phyloP scores from a whole-genome alignment of 257 asterid species.

The Rauvolfia tetraphylla region DNA sequence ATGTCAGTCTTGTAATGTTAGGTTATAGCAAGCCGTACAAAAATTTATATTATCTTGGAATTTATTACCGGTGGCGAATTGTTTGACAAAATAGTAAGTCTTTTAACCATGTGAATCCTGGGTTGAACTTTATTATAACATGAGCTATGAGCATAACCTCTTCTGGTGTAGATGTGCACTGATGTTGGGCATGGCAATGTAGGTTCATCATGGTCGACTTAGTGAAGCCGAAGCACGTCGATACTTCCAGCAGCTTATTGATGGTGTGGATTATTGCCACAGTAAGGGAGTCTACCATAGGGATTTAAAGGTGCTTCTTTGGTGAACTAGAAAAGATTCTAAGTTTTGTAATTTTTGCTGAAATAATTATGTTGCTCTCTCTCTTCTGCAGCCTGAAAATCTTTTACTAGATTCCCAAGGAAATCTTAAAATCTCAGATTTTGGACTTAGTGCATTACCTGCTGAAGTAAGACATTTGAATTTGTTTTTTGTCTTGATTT shows the following conservation, averaged over 20 bases:
- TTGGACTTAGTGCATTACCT: conserved; percentile 95
- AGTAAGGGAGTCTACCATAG: conserved; percentile 91
- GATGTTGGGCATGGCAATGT: conserved; percentile 13
- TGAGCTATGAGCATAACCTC: not conserved
- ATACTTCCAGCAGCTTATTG: conserved; percentile 96
- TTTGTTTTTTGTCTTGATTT: not conserved
- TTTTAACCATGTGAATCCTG: conserved; percentile 13
- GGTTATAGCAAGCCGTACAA: conserved; percentile 97
- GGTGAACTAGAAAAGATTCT: not conserved
- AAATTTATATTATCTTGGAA: conserved; percentile 95
- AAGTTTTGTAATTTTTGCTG: conserved; percentile 9
- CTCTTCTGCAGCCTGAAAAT: conserved; percentile 84
- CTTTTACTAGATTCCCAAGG: conserved; percentile 91
- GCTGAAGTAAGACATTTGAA: conserved; percentile 53
- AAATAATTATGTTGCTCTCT: conserved; percentile 22
- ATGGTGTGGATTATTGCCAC: conserved; percentile 97
- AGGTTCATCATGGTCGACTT: conserved; percentile 94
- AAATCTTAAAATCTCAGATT: conserved; percentile 91
- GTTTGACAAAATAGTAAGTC: conserved; percentile 93
- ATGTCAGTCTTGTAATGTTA: conserved; percentile 24
- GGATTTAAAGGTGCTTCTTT: conserved; percentile 74
- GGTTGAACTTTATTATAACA: not conserved
- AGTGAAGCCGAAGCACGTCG: conserved; percentile 93
- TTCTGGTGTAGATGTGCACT: not conserved
- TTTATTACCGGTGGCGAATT: conserved; percentile 97